Conservation (phyloP, 768 basidiomycete genomes). For the Dictyophora rubrovolvata region DNA sequence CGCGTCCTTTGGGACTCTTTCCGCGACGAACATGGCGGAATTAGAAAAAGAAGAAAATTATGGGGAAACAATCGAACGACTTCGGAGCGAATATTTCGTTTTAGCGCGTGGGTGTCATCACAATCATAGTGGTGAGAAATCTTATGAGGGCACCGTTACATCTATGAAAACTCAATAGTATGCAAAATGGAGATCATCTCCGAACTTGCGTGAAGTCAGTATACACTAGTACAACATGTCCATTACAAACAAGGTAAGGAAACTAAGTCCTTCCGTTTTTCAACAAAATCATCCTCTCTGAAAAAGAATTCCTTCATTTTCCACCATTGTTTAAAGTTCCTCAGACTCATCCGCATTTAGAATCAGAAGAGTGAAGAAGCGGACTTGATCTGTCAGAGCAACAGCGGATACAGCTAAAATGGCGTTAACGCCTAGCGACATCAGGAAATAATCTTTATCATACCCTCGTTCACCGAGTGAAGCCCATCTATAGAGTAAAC, state of each 20-base stretch:
- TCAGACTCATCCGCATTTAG: slow-evolving; percentile 55
- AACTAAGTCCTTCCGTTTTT: no score
- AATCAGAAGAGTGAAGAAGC: slow-evolving; percentile 55
- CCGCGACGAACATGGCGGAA: not conserved
- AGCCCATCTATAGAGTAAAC: slow-evolving; percentile 15
- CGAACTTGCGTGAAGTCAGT: no score
- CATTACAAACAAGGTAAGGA: no score
- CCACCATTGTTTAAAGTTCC: not conserved
- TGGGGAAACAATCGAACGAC: not conserved
- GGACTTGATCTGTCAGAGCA: slow-evolving; percentile 36
- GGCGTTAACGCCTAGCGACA: slow-evolving; percentile 39
- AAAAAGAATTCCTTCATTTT: not conserved
- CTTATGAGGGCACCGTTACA: no score
- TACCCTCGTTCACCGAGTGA: slow-evolving; percentile 71
- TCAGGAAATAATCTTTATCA: slow-evolving; percentile 15
- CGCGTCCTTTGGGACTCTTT: not conserved
- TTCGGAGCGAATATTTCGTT: not conserved
- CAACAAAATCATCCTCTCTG: no score
- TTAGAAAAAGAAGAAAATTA: not conserved
- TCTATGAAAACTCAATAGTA: no score
- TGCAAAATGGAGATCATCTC: no score
- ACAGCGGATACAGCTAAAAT: slow-evolving; percentile 26
- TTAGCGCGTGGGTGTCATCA: not conserved
- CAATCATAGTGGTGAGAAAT: no score
- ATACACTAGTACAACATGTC: no score